Base-by-base conservation (phyloP, 2,329 filamentous ascomycete genomes). In the Geoglossum cookeanum region DNA sequence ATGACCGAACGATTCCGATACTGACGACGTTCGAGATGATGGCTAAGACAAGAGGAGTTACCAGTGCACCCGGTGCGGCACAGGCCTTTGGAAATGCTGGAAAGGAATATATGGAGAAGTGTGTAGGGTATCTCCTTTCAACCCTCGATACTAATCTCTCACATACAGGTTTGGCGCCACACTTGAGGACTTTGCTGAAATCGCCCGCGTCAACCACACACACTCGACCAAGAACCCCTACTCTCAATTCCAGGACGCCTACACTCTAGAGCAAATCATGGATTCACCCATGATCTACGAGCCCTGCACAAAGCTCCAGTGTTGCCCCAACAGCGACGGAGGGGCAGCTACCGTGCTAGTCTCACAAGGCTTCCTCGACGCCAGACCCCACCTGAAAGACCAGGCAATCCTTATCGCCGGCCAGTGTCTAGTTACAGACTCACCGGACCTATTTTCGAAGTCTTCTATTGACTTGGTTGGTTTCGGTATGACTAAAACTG, bases 21-120 rank as follows among this genome's bases (percentile, higher is more conserved):
- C 84, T 81, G 44, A 87, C 84, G 3, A 79, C 83, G 0, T 74
- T 74, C 52, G 74, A 78, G 68, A 89, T 95, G 79, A 91, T 95
- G 87, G 80, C 78, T 58, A 81, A 81, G 65, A 95, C 89, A 0
- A 75, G 87, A 55, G 90, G 90, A 1, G 62, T 90, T 39, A 87
- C 85, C 2, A 88, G 90, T 61, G 85, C 87, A 0, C 90, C 90
- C 0, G 84, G 84, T 3, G 86, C 90, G 0, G 88, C 90, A 0
- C 92, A 97, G 72, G 82, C 95, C 78, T 97, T 97, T 69, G 92
- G 90, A 44, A 97, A 97, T 66, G 91, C 90, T 13, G 91, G 91
- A 1, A 72, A 81, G 56, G 91, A 97, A 72, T 96, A 97, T 68
- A 96, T 94, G 75, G 89, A 96, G 74, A 91, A 87, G 83, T 87